Percentiles rank a stretch among this genome's conserved stretches.
These are phyloP conservation scores for Thinopyrum obtusiflorum DNA, from an alignment of 202 grass and related monocot species.

Conservation along the genomic window DNA sequence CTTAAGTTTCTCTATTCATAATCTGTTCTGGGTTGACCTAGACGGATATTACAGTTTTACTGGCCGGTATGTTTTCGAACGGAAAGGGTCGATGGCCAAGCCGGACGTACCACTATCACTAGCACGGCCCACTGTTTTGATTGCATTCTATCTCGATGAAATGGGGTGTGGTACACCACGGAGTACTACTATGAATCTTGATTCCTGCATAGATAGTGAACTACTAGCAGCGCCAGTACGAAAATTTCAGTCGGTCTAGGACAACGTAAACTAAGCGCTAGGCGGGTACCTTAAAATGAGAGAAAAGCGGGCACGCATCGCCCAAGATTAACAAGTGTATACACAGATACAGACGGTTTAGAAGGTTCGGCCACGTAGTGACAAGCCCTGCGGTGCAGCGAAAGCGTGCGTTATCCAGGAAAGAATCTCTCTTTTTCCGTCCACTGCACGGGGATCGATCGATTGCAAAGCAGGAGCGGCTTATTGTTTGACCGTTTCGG, in stretches of 20 bases:
- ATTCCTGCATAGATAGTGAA: neutral
- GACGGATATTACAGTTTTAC: neutral
- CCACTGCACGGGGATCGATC: neutral
- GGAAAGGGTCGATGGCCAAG: neutral
- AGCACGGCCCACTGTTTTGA: neutral
- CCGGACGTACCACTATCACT: neutral
- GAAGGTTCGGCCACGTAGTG: neutral
- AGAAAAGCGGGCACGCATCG: neutral
- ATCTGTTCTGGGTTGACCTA: no score
- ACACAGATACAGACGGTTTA: neutral
- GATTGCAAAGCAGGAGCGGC: neutral
- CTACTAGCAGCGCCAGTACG: neutral
- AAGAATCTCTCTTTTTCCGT: neutral
- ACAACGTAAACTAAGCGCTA: neutral
- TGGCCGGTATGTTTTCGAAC: neutral
- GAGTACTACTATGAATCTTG: neutral
- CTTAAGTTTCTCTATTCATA: no score
- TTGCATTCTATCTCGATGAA: neutral
- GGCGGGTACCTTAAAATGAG: constrained; percentile 17
- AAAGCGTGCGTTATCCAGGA: neutral
- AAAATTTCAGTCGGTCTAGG: neutral
- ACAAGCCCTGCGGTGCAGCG: neutral
- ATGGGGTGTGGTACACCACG: neutral
- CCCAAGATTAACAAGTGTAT: neutral
- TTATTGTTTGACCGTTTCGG: constrained; percentile 22